Percentiles rank a stretch among this genome's conserved stretches.
Conservation (phyloP, 2,329 filamentous ascomycete species). For the Tolypocladium capitatum region DNA sequence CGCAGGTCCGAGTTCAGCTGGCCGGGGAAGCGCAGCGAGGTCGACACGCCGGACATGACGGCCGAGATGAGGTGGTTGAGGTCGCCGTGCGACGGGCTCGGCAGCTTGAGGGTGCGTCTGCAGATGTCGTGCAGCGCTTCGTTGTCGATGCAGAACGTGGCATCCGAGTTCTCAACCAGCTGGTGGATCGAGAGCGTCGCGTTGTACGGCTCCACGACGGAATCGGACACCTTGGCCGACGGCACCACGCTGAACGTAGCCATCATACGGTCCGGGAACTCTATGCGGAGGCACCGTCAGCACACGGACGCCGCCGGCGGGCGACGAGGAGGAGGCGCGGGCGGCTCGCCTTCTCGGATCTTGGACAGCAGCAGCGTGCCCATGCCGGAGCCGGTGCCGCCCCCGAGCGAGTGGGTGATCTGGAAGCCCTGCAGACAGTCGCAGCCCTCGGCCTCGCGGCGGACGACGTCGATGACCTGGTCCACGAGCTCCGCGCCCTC, state of each 20-base stretch:
- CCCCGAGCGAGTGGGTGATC: conserved; percentile 99
- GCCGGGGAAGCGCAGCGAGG: conserved; percentile 96
- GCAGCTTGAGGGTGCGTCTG: conserved; percentile 98
- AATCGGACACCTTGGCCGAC: conserved; percentile 98
- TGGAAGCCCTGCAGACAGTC: conserved; percentile 99
- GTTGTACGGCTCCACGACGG: conserved; percentile 99
- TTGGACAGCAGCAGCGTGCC: conserved; percentile 99
- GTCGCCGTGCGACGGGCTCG: conserved; percentile 96
- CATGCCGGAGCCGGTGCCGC: conserved; percentile 99
- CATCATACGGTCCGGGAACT: conserved; percentile 99
- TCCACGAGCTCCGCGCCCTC: conserved; percentile 99
- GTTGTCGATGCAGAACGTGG: conserved; percentile 99
- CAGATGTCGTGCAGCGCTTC: conserved; percentile 99
- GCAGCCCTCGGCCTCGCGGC: conserved; percentile 95
- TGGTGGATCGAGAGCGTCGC: conserved; percentile 98
- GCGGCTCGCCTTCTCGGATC: conserved; percentile 61
- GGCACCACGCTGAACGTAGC: conserved; percentile 98
- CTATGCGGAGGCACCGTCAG: conserved; percentile 18
- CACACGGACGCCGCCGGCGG: too few species aligned
- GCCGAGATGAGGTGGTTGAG: conserved; percentile 98
- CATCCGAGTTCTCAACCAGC: conserved; percentile 98
- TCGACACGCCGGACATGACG: conserved; percentile 99
- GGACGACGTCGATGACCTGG: conserved; percentile 94
- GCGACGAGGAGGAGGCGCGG: neutral
- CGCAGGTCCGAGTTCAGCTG: conserved; percentile 99